phyloP scores from a whole-genome alignment of 305 asterid genomes.

The Solanum hybrid region DNA sequence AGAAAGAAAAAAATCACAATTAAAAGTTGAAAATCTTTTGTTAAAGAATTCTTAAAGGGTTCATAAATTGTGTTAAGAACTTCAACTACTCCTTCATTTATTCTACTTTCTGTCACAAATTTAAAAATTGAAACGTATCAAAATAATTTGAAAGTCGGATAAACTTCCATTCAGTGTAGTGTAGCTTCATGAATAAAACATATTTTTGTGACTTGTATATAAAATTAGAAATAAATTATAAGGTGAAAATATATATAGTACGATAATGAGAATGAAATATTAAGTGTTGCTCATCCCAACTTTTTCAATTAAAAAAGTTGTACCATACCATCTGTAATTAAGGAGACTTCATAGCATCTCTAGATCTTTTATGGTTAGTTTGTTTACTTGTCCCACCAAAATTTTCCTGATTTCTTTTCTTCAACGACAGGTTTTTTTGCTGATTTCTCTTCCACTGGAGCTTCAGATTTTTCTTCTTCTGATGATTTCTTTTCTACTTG shows the following conservation, averaged over 20 bases:
- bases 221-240: not conserved
- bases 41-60: not conserved
- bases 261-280: not conserved
- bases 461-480: not conserved
- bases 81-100: not conserved
- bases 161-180: not conserved
- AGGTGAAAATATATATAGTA: not conserved
- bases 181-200: not conserved
- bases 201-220: not conserved
- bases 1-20: not conserved
- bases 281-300: not conserved
- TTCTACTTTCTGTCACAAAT: not conserved
- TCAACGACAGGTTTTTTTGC: not conserved
- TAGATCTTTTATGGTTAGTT: not conserved
- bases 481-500: not conserved
- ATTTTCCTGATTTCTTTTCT: not conserved
- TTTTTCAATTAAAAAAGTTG: not conserved
- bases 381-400: constrained; percentile 5
- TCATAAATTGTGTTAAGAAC: not conserved
- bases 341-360: not conserved
- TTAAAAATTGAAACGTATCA: not conserved
- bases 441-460: not conserved
- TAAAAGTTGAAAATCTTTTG: not conserved
- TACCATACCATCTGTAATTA: not conserved
- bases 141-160: not conserved